phyloP scores from a whole-genome alignment of 164 flowering plant genomes.

The Berberis vulgaris region DNA sequence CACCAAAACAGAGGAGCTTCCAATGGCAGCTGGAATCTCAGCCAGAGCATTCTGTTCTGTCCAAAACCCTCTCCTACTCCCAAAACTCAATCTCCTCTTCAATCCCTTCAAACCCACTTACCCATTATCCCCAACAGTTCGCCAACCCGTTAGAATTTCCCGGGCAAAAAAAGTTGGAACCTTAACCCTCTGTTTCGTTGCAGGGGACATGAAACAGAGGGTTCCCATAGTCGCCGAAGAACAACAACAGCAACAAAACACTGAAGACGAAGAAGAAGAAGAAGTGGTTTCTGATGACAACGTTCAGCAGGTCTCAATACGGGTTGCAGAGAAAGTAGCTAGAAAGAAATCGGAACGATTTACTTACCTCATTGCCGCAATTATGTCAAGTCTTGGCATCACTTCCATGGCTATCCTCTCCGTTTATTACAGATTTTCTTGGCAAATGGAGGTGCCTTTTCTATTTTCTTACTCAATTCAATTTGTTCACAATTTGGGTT shows the following conservation, averaged over 20 bases:
- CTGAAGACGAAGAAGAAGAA: background rate
- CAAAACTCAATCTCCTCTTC: slow-evolving; percentile 13
- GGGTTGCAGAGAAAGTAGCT: slow-evolving; percentile 40
- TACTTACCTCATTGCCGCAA: slow-evolving; percentile 77
- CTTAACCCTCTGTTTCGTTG: slow-evolving; percentile 38
- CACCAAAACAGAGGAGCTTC: background rate
- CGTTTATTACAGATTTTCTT: slow-evolving; percentile 73
- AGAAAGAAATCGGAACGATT: slow-evolving; percentile 68
- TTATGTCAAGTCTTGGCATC: slow-evolving; percentile 77
- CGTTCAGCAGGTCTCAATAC: slow-evolving; percentile 13
- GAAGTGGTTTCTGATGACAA: slow-evolving; percentile 1
- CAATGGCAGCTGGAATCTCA: slow-evolving; percentile 50
- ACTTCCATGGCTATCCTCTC: slow-evolving; percentile 77
- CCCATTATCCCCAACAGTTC: background rate
- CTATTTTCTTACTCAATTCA: background rate
- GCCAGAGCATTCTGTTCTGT: slow-evolving; percentile 15
- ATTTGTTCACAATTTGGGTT: background rate
- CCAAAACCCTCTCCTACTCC: slow-evolving; percentile 15
- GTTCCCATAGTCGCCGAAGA: background rate
- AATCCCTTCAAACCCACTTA: background rate
- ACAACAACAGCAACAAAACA: background rate
- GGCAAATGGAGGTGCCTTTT: slow-evolving; percentile 77
- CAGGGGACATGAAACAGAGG: slow-evolving; percentile 30
- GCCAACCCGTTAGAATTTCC: background rate
- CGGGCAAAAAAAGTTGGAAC: slow-evolving; percentile 7